phyloP scores from a whole-genome alignment of 495 filamentous ascomycete genomes.

The Clavariopsis aquatica region DNA sequence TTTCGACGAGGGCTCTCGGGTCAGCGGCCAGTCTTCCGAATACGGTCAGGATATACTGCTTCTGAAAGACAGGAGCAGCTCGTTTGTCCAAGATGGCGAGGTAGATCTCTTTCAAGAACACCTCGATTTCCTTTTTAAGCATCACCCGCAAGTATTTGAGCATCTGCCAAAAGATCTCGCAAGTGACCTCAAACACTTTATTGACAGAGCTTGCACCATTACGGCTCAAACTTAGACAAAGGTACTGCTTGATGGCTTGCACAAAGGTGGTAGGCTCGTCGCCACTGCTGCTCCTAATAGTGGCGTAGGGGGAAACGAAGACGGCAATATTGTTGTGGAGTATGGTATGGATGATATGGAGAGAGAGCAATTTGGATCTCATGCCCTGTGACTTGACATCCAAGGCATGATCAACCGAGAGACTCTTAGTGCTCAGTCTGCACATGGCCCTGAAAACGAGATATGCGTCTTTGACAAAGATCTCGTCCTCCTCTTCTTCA shows the following conservation, averaged over 20 bases:
- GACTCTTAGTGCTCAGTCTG: slow-evolving; percentile 88
- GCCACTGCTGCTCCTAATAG: slow-evolving; percentile 81
- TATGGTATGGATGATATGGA: slow-evolving; percentile 90
- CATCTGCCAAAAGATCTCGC: slow-evolving; percentile 98
- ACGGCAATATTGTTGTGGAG: slow-evolving; percentile 86
- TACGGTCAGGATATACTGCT: slow-evolving; percentile 85
- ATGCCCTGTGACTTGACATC: slow-evolving; percentile 92
- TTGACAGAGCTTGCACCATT: slow-evolving; percentile 93
- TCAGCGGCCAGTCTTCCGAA: slow-evolving; percentile 82
- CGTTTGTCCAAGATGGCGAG: slow-evolving; percentile 87
- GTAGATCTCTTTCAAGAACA: slow-evolving; percentile 97
- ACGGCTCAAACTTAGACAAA: slow-evolving; percentile 88
- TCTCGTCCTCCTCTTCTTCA: slow-evolving; percentile 93
- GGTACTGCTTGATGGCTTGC: slow-evolving; percentile 94
- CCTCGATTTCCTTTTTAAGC: slow-evolving; percentile 98
- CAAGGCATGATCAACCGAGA: slow-evolving; percentile 85
- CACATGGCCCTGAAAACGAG: slow-evolving; percentile 97
- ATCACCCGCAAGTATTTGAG: slow-evolving; percentile 88
- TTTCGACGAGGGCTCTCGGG: slow-evolving; percentile 85
- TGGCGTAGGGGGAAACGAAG: slow-evolving; percentile 85
- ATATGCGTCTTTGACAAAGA: slow-evolving; percentile 95
- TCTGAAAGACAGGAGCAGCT: slow-evolving; percentile 84
- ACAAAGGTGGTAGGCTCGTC: slow-evolving; percentile 85
- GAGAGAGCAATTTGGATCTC: slow-evolving; percentile 92
- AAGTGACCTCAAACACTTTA: slow-evolving; percentile 89